Evolutionary conservation across 164 flowering plant species (phyloP).

Genomic region (Santalum album): DNA sequence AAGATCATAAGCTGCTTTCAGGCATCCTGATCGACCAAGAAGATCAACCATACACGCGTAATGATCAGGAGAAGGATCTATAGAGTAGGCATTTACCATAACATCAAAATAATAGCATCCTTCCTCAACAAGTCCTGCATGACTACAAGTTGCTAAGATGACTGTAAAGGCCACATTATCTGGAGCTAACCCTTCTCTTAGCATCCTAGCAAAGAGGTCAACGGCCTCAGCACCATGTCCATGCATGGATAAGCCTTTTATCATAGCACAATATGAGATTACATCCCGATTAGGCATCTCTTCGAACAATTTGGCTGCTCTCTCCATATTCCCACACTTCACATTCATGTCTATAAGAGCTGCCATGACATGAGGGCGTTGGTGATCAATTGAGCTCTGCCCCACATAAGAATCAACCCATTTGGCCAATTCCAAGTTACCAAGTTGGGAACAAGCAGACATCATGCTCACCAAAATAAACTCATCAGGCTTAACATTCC

Average conservation of each 20-base stretch:
- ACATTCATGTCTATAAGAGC: constrained; percentile 68
- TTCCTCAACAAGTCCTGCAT: constrained; percentile 55
- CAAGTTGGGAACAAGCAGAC: constrained; percentile 59
- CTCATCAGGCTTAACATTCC: constrained; percentile 41
- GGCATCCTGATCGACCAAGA: constrained; percentile 43
- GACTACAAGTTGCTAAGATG: constrained; percentile 52
- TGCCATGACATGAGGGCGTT: constrained; percentile 30
- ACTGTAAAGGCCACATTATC: constrained; percentile 66
- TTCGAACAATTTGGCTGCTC: constrained; percentile 37
- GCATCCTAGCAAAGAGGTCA: constrained; percentile 38
- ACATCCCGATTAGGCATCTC: constrained; percentile 33
- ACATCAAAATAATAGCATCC: constrained; percentile 37
- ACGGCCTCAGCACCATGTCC: constrained; percentile 46
- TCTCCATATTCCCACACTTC: constrained; percentile 58
- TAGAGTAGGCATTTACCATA: constrained; percentile 29
- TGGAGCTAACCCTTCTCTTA: constrained; percentile 44
- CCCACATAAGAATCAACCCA: constrained; percentile 37
- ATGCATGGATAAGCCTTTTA: constrained; percentile 52
- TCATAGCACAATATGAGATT: constrained; percentile 56
- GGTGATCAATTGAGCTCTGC: constrained; percentile 22
- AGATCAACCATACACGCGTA: constrained; percentile 64
- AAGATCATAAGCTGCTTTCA: constrained; percentile 47
- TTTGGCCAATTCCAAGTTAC: constrained; percentile 35
- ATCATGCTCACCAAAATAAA: constrained; percentile 47
- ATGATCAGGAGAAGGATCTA: constrained; percentile 48